Conservation (phyloP, 1,284 basidiomycete genomes). For the Ustilago trichophora region DNA sequence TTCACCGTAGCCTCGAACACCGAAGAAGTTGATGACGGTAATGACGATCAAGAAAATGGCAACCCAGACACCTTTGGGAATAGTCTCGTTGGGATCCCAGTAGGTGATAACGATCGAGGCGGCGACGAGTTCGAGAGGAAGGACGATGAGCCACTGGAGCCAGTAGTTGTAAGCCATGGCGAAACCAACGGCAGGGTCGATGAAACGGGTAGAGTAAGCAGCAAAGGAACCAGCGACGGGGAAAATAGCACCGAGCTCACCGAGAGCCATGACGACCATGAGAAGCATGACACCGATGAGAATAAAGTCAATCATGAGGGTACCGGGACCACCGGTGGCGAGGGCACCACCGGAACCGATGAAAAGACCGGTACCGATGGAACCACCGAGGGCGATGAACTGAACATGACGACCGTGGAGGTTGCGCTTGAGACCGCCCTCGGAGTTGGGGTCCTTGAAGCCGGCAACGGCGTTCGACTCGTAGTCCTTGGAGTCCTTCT, state of each 20-base stretch:
- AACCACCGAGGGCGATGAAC: slow-evolving; percentile 61
- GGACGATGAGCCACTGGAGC: slow-evolving; percentile 62
- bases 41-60: slow-evolving; percentile 55
- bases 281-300: slow-evolving; percentile 66
- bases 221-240: slow-evolving; percentile 64
- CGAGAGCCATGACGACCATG: slow-evolving; percentile 66
- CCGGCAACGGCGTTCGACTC: slow-evolving; percentile 34
- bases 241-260: slow-evolving; percentile 60
- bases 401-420: slow-evolving; percentile 60
- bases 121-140: slow-evolving; percentile 61
- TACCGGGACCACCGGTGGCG: slow-evolving; percentile 69
- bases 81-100: slow-evolving; percentile 52
- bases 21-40: slow-evolving; percentile 61
- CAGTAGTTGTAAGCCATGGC: slow-evolving; percentile 64
- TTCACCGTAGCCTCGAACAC: slow-evolving; percentile 63
- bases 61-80: slow-evolving; percentile 58
- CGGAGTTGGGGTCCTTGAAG: slow-evolving; percentile 27
- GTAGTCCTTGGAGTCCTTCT: slow-evolving; percentile 41
- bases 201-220: slow-evolving; percentile 62
- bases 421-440: slow-evolving; percentile 52
- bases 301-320: slow-evolving; percentile 65
- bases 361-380: slow-evolving; percentile 70
- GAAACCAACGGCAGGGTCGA: slow-evolving; percentile 62
- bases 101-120: slow-evolving; percentile 61
- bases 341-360: slow-evolving; percentile 70